Conservation (phyloP, 176 grass and related monocot species). For the Bromus sterilis region DNA sequence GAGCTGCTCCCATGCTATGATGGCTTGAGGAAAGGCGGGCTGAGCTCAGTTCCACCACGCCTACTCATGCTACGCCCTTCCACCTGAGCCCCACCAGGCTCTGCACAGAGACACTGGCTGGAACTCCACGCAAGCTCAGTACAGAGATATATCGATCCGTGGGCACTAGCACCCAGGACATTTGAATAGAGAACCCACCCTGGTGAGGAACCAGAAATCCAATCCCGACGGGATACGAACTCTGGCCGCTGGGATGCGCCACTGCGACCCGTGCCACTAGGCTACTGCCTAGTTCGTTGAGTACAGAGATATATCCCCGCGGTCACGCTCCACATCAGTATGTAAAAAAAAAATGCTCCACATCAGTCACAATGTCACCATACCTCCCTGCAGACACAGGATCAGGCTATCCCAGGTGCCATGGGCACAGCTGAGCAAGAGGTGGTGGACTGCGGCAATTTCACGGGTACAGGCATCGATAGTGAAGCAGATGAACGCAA, state of each 20-base stretch:
- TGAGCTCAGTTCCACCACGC: neutral
- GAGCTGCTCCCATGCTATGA: neutral
- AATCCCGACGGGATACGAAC: too few relatives aligned
- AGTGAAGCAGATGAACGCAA: neutral
- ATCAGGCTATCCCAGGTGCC: neutral
- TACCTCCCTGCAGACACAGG: neutral
- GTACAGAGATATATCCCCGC: neutral
- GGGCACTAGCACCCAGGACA: too few relatives aligned
- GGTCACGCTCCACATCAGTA: neutral
- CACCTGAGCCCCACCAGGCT: neutral
- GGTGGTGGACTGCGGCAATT: neutral
- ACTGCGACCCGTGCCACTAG: too few relatives aligned
- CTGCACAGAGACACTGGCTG: neutral
- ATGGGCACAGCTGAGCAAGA: neutral
- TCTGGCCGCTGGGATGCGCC: too few relatives aligned
- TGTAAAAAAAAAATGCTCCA: too few relatives aligned
- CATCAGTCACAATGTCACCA: neutral
- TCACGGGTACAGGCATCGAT: neutral
- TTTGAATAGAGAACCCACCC: too few relatives aligned
- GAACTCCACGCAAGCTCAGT: neutral
- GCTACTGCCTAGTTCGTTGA: too few relatives aligned
- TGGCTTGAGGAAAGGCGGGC: neutral
- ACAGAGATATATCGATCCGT: too few relatives aligned
- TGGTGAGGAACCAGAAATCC: too few relatives aligned
- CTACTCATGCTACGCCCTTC: neutral